phyloP scores from a whole-genome alignment of 2,329 filamentous ascomycete species.

The Lasiodiplodia sp. region DNA sequence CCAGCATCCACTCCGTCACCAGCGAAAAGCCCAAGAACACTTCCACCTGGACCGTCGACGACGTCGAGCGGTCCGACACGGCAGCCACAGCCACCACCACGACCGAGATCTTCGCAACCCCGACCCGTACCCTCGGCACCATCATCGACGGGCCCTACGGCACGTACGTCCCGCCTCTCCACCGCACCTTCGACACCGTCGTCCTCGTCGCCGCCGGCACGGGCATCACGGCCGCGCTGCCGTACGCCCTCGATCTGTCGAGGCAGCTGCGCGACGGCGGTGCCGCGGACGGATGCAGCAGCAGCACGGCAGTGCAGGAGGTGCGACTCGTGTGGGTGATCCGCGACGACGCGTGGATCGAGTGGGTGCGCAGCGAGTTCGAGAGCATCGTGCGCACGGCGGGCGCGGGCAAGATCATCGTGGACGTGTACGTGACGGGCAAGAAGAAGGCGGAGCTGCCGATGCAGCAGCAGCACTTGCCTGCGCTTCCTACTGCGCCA shows the following conservation, averaged over 20 bases:
- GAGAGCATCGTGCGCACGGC: conserved; percentile 4
- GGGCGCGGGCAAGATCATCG: conserved; percentile 22
- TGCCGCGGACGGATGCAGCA: not conserved
- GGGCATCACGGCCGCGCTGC: conserved; percentile 33
- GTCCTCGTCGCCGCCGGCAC: conserved; percentile 34
- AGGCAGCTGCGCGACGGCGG: conserved; percentile 19
- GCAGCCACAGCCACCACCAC: not conserved
- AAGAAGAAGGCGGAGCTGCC: no score
- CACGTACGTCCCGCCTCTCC: conserved; percentile 31
- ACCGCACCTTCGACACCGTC: conserved; percentile 33
- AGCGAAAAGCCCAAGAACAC: no score
- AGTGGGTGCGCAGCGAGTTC: conserved; percentile 33
- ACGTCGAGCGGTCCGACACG: no score
- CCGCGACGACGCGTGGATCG: conserved; percentile 28
- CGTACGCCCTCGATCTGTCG: conserved; percentile 32
- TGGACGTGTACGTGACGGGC: conserved; percentile 33
- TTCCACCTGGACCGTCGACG: no score
- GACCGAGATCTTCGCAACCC: not conserved
- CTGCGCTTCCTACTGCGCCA: no score
- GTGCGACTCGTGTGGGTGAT: conserved; percentile 34
- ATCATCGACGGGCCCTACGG: conserved; percentile 43
- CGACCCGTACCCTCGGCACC: conserved; percentile 17
- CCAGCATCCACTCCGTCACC: no score
- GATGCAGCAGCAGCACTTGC: no score
- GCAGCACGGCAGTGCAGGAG: not conserved